These are phyloP conservation scores for Pistacia vera DNA, from an alignment of 345 rosid species.

Conservation along the genomic window DNA sequence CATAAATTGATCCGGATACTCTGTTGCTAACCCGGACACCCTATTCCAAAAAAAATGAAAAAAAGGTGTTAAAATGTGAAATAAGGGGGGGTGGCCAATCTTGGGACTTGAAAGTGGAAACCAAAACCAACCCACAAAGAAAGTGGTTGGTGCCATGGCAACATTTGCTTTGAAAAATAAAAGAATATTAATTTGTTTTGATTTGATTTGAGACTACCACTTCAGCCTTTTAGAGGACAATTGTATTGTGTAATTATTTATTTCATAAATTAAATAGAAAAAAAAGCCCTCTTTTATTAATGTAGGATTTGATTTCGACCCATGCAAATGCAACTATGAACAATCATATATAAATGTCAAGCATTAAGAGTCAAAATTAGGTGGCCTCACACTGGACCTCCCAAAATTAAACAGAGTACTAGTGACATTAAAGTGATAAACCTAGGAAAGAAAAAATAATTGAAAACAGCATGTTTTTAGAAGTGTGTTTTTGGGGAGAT, in stretches of 20 bases:
- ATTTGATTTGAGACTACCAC: not conserved
- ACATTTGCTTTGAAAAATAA: conserved; percentile 16
- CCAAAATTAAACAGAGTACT: too few relatives aligned
- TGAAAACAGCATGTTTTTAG: too few relatives aligned
- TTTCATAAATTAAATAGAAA: too few relatives aligned
- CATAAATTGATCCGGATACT: too few relatives aligned
- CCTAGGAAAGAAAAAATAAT: too few relatives aligned
- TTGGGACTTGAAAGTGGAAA: conserved; percentile 34
- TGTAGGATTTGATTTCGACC: not conserved
- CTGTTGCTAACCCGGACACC: too few relatives aligned
- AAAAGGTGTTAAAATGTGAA: too few relatives aligned
- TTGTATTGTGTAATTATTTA: too few relatives aligned
- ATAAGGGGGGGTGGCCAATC: conserved; percentile 21
- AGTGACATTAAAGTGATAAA: too few relatives aligned
- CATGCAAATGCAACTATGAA: not conserved
- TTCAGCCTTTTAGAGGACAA: not conserved
- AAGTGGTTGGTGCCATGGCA: conserved; percentile 27
- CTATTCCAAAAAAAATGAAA: too few relatives aligned
- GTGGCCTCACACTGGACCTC: not conserved
- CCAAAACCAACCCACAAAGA: conserved; percentile 30
- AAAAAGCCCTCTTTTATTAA: not conserved
- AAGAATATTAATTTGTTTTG: not conserved
- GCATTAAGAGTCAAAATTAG: not conserved
- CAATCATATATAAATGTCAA: not conserved
- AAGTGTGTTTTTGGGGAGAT: too few relatives aligned